Evolutionary conservation across 495 filamentous ascomycete species (phyloP), one percentile per base, ranked within the genome.

Genomic region (Aspergillus nidulans): DNA sequence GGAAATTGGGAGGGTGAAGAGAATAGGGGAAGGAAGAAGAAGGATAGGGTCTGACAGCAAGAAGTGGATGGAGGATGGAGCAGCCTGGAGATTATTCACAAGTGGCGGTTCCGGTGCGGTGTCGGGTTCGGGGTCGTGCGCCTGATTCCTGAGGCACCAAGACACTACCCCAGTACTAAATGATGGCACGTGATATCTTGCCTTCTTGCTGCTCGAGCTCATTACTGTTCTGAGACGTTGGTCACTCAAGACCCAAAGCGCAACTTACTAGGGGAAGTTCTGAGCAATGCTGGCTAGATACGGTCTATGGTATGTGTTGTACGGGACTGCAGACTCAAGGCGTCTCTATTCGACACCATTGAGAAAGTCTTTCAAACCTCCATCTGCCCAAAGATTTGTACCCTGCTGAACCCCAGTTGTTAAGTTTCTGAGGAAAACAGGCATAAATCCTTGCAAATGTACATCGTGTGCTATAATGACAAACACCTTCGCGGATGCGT

Each of bases 291-390:
- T n/a, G n/a, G n/a, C n/a, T n/a, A n/a, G n/a, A n/a, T n/a, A n/a
- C n/a, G n/a, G n/a, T n/a, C n/a, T n/a, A n/a, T n/a, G n/a, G n/a
- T n/a, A n/a, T n/a, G n/a, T n/a, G n/a, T n/a, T n/a, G n/a, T n/a
- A n/a, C n/a, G n/a, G n/a, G n/a, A n/a, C n/a, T n/a, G n/a, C n/a
- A n/a, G n/a, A n/a, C n/a, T n/a, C n/a, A n/a, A n/a, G n/a, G n/a
- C n/a, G n/a, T n/a, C n/a, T n/a, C n/a, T n/a, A 28, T 44, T 20
- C 19, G 19, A 20, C 20, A 12, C 19, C 19, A 26, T 23, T 45
- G 3, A 25, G 44, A 5, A 96, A 44, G 42, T 52, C 49, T n/a
- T 26, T 43, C 23, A 52, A 42, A 52, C 16, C 36, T 30, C 49
- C 49, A 52, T 3, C 8, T 28, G 1, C 36, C 36, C 1, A 39